Conservation (phyloP, 768 basidiomycete genomes). For the Lyophyllum semitale region DNA sequence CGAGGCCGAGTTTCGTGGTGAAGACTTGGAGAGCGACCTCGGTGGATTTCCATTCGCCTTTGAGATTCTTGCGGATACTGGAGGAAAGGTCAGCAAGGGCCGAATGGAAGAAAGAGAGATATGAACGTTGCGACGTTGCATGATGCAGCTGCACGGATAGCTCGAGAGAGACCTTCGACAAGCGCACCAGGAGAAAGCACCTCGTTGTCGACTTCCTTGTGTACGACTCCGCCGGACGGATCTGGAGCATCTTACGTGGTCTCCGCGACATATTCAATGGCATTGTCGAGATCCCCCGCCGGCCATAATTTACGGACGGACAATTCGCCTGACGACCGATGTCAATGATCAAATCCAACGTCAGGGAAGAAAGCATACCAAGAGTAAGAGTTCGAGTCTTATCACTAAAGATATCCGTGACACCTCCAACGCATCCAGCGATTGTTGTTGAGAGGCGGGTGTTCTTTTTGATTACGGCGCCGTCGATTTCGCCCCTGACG, state of each 20-base stretch:
- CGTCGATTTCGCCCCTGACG: slow-evolving; percentile 28
- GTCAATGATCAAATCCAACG: neutral
- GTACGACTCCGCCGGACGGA: slow-evolving; percentile 27
- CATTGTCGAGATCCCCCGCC: slow-evolving; percentile 28
- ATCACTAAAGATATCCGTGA: slow-evolving; percentile 47
- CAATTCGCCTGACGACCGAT: slow-evolving; percentile 34
- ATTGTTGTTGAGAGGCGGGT: slow-evolving; percentile 23
- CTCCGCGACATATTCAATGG: slow-evolving; percentile 34
- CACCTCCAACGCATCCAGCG: slow-evolving; percentile 58
- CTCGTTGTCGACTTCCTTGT: slow-evolving; percentile 21
- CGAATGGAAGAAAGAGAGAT: neutral
- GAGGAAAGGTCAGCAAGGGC: neutral
- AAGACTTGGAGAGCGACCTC: slow-evolving; percentile 60
- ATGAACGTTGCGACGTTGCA: slow-evolving; percentile 8
- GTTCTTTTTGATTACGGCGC: slow-evolving; percentile 6
- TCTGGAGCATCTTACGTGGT: slow-evolving; percentile 32
- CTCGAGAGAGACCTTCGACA: slow-evolving; percentile 25
- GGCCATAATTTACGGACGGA: slow-evolving; percentile 42
- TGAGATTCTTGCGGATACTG: slow-evolving; percentile 37
- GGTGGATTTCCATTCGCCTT: slow-evolving; percentile 47
- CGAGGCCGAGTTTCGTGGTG: slow-evolving; percentile 48
- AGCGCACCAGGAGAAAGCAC: slow-evolving; percentile 21
- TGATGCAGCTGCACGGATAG: neutral
- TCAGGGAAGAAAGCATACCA: slow-evolving; percentile 15
- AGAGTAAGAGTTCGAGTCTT: slow-evolving; percentile 64